A percentile compares a stretch with the other conserved stretches of the same genome.
Evolutionary conservation across 78 protist genomes (phyloP).

Genomic region (Capsaspora owczarzaki): DNA sequence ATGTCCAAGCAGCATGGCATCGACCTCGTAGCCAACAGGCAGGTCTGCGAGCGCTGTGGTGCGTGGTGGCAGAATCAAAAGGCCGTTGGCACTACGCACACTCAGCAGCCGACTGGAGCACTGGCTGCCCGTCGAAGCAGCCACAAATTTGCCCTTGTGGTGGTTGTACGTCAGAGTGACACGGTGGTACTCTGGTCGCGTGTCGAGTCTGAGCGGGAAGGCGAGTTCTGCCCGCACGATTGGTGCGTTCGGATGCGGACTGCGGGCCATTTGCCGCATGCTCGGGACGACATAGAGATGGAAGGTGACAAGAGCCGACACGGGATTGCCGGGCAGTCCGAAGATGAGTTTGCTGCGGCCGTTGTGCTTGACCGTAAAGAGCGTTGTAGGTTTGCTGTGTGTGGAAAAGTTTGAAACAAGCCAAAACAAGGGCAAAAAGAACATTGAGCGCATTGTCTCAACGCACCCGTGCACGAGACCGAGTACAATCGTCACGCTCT

Average conservation of each 20-base stretch:
- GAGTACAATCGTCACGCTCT: background rate
- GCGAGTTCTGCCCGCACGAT: background rate
- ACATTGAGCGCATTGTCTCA: no score
- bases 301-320: conserved; percentile 28
- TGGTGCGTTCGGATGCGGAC: background rate
- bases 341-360: background rate
- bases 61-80: background rate
- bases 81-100: background rate
- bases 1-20: no score
- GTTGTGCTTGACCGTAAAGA: background rate
- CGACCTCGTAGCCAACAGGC: no score
- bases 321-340: conserved; percentile 46
- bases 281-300: conserved; percentile 21
- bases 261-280: background rate
- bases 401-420: background rate
- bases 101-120: background rate
- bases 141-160: background rate
- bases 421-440: background rate
- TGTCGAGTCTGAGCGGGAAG: background rate
- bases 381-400: conserved; percentile 46
- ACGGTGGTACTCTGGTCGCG: conserved; percentile 6
- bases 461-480: no score
- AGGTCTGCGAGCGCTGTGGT: no score
- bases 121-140: background rate
- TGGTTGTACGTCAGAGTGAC: background rate